Evolutionary conservation across 371 early-diverging fungal genomes (phyloP).

Genomic region (Coemansia sp.): DNA sequence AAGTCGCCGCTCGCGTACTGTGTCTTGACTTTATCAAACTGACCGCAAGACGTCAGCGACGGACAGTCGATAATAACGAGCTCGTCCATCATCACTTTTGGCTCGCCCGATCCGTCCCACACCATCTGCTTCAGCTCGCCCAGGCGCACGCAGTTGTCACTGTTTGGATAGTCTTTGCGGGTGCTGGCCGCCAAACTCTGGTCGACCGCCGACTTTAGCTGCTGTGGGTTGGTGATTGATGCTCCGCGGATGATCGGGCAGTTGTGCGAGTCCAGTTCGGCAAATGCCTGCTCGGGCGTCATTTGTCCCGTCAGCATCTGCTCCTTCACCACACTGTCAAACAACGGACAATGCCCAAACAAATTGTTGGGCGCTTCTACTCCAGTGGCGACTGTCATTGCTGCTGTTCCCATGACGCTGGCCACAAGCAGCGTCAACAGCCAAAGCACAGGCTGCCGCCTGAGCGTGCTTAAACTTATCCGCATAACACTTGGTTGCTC

Average conservation of each 20-base stretch:
- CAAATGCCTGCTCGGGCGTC: slow-evolving; percentile 40
- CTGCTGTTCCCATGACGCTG: not conserved
- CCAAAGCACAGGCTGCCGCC: not conserved
- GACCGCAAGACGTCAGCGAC: slow-evolving; percentile 33
- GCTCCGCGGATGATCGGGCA: slow-evolving; percentile 50
- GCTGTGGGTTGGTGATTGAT: slow-evolving; percentile 36
- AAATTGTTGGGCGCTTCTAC: slow-evolving; percentile 1
- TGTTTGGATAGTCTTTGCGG: slow-evolving; percentile 12
- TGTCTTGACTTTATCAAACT: slow-evolving; percentile 19
- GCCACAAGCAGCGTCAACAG: slow-evolving; percentile 13
- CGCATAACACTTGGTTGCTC: not conserved
- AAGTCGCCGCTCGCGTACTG: slow-evolving; percentile 24
- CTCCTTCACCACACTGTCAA: slow-evolving; percentile 39
- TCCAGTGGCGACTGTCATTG: slow-evolving; percentile 2
- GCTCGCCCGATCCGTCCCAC: slow-evolving; percentile 18
- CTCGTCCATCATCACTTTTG: slow-evolving; percentile 35
- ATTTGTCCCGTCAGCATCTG: slow-evolving; percentile 38
- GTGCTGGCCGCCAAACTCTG: slow-evolving; percentile 9
- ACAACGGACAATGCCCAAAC: slow-evolving; percentile 44
- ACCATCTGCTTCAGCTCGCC: slow-evolving; percentile 20
- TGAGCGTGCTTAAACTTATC: not conserved
- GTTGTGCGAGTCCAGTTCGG: slow-evolving; percentile 43
- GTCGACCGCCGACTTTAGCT: slow-evolving; percentile 35
- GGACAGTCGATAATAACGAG: slow-evolving; percentile 27
- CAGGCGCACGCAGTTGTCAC: slow-evolving; percentile 19